Conservation (phyloP, 2,329 filamentous ascomycete genomes). For the Trichoderma cornu-damae region DNA sequence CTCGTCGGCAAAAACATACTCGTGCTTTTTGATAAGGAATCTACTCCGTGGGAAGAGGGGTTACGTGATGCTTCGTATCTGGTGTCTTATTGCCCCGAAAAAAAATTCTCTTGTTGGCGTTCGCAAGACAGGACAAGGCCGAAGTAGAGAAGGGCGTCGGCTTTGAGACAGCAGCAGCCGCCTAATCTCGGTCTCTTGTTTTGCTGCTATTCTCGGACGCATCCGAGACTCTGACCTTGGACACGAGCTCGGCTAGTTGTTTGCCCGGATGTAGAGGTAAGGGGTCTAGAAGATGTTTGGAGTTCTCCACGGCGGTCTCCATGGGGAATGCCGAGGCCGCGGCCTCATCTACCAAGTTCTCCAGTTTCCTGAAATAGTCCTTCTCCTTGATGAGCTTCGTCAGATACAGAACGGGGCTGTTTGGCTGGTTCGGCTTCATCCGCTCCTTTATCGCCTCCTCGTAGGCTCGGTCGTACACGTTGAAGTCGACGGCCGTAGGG, state of each 20-base stretch:
- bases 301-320: constrained; percentile 19
- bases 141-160: neutral
- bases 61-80: neutral
- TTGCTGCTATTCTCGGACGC: constrained; percentile 9
- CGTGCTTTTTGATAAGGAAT: neutral
- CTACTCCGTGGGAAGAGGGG: neutral
- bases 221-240: constrained; percentile 19
- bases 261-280: constrained; percentile 9
- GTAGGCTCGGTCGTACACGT: constrained; percentile 86
- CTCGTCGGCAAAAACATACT: neutral
- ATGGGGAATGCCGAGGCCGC: constrained; percentile 18
- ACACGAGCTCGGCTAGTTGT: constrained; percentile 20
- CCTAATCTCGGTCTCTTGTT: constrained; percentile 6
- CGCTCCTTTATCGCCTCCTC: constrained; percentile 68
- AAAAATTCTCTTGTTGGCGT: neutral
- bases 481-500: constrained; percentile 75
- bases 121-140: neutral
- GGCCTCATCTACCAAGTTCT: constrained; percentile 35
- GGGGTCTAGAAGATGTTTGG: constrained; percentile 18
- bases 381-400: constrained; percentile 45
- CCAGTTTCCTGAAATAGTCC: constrained; percentile 36
- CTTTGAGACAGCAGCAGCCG: neutral
- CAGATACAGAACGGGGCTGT: constrained; percentile 44
- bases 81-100: neutral
- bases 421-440: constrained; percentile 49